Conservation (phyloP, 2,329 filamentous ascomycete species). For the Monosporascus cannonballus region DNA sequence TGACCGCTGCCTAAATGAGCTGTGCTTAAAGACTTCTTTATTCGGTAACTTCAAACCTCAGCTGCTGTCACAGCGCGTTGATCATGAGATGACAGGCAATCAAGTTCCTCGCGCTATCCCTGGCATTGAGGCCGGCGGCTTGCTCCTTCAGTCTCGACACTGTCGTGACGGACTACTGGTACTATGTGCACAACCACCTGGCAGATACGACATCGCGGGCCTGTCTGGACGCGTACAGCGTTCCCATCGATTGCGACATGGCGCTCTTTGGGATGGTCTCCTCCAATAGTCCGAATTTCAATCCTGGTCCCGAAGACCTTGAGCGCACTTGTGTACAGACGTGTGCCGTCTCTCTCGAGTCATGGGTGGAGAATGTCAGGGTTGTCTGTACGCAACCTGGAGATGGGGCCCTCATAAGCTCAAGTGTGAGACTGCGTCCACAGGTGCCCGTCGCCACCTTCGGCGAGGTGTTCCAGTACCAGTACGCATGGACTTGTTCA, state of each 20-base stretch:
- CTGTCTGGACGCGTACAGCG: conserved; percentile 24
- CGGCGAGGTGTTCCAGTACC: conserved; percentile 18
- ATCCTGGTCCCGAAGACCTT: conserved; percentile 17
- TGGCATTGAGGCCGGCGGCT: conserved; percentile 1
- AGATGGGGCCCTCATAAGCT: conserved; percentile 16
- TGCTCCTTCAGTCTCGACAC: conserved; percentile 28
- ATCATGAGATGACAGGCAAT: too few species aligned
- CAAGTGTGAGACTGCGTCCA: conserved; percentile 3
- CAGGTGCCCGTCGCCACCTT: conserved; percentile 8
- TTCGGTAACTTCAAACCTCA: too few species aligned
- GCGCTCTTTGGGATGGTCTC: conserved; percentile 23
- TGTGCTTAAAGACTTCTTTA: too few species aligned
- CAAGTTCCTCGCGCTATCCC: too few species aligned
- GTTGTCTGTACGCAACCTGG: conserved; percentile 12
- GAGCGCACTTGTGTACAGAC: conserved; percentile 19
- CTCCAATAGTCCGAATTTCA: conserved; percentile 21
- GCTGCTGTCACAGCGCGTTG: too few species aligned
- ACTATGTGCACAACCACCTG: conserved; percentile 23
- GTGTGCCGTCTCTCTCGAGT: conserved; percentile 18
- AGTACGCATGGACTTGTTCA: conserved; percentile 14
- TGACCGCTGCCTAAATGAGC: too few species aligned
- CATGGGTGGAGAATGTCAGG: conserved; percentile 20
- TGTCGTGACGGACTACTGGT: conserved; percentile 21
- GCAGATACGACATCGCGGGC: conserved; percentile 22
- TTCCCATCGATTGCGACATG: conserved; percentile 22